Evolutionary conservation across 2,329 filamentous ascomycete species (phyloP).

Genomic region (Trichoderma pleuroti): DNA sequence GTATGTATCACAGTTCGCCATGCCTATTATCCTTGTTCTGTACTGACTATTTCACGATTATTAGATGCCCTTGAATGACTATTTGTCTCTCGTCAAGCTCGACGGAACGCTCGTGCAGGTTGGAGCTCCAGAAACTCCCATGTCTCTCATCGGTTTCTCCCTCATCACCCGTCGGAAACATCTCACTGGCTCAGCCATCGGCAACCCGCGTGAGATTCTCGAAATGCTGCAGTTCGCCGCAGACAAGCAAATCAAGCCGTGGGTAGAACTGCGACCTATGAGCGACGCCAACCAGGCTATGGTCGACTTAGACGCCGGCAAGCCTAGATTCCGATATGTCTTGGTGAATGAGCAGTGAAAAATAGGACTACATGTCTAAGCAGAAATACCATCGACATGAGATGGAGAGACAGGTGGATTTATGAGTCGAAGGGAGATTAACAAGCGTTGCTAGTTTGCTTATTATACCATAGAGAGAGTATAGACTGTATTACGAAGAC

Average conservation of each 20-base stretch:
- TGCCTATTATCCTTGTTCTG: not conserved
- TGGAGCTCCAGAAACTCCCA: constrained; percentile 37
- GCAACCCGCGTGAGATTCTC: constrained; percentile 53
- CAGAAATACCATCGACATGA: not conserved
- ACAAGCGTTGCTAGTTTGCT: not conserved
- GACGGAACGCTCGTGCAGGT: constrained; percentile 64
- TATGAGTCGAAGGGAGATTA: not conserved
- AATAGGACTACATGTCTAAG: not conserved
- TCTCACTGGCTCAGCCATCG: constrained; percentile 45
- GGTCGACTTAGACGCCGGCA: constrained; percentile 54
- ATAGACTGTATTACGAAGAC: not conserved
- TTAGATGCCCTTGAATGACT: constrained; percentile 58
- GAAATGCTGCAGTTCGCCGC: constrained; percentile 58
- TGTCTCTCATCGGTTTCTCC: constrained; percentile 35
- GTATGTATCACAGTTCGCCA: constrained; percentile 13
- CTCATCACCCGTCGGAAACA: constrained; percentile 54
- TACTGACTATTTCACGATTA: not conserved
- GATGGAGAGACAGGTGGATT: not conserved
- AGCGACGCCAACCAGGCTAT: constrained; percentile 53
- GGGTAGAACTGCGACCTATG: constrained; percentile 54
- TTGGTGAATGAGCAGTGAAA: constrained; percentile 36
- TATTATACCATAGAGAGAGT: not conserved
- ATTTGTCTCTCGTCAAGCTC: constrained; percentile 55
- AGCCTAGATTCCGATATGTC: constrained; percentile 48
- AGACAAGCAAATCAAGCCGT: constrained; percentile 53